Percentiles rank a stretch among this genome's conserved stretches.
Conservation (phyloP, 768 basidiomycete species). For the Cubamyces lactineus region DNA sequence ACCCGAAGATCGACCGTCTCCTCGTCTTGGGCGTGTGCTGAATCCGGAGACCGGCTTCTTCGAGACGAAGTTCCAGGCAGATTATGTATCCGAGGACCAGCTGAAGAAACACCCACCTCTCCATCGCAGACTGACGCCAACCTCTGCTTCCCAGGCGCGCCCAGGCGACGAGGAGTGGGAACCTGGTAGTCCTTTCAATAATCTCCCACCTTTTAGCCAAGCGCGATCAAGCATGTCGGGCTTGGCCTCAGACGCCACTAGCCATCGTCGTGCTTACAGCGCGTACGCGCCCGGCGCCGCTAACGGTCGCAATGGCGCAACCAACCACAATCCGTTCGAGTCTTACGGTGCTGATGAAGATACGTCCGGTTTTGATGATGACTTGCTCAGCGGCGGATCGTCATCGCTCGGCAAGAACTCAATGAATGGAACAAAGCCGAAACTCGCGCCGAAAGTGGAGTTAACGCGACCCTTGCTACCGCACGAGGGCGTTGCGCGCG, state of each 20-base stretch:
- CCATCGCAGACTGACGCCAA: slow-evolving; percentile 9
- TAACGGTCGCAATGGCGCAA: background rate
- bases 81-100: slow-evolving; percentile 41
- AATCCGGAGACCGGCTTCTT: slow-evolving; percentile 37
- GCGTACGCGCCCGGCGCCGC: slow-evolving; percentile 29
- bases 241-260: slow-evolving; percentile 35
- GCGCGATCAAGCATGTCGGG: slow-evolving; percentile 34
- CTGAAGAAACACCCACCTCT: slow-evolving; percentile 27
- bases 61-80: slow-evolving; percentile 50
- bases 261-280: slow-evolving; percentile 42
- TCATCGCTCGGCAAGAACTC: slow-evolving; percentile 8
- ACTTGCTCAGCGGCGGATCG: slow-evolving; percentile 20
- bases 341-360: slow-evolving; percentile 7
- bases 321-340: slow-evolving; percentile 27
- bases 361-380: slow-evolving; percentile 19
- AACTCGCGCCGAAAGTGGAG: slow-evolving; percentile 53
- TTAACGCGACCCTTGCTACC: slow-evolving; percentile 50
- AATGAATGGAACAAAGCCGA: slow-evolving; percentile 25
- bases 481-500: slow-evolving; percentile 67
- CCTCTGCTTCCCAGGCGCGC: background rate
- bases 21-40: slow-evolving; percentile 24
- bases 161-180: slow-evolving; percentile 34
- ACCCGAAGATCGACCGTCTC: slow-evolving; percentile 26
- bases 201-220: slow-evolving; percentile 38
- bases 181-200: slow-evolving; percentile 41